These are phyloP conservation scores for Populus euphratica DNA, from an alignment of 345 rosid species.

Conservation along the genomic window DNA sequence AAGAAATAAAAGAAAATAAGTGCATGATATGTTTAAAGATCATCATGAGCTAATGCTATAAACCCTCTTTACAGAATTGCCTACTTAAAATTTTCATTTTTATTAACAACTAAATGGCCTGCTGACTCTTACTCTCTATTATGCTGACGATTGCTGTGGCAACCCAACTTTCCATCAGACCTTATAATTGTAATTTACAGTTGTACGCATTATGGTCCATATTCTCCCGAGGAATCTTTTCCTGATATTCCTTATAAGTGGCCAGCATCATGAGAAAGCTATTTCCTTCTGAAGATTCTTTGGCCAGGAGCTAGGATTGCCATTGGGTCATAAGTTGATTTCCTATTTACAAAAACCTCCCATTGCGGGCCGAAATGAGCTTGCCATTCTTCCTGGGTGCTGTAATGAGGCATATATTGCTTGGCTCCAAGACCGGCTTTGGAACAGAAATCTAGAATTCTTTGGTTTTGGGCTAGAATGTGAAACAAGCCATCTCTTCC, in stretches of 20 bases:
- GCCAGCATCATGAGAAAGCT: slow-evolving; percentile 25
- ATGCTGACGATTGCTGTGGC: slow-evolving; percentile 4
- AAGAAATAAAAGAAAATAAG: not conserved
- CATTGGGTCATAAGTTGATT: slow-evolving; percentile 69
- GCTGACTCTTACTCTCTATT: slow-evolving; percentile 6
- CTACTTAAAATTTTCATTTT: slow-evolving; percentile 8
- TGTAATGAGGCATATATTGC: slow-evolving; percentile 75
- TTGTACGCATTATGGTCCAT: slow-evolving; percentile 23
- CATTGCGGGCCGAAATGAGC: slow-evolving; percentile 70
- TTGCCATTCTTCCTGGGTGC: slow-evolving; percentile 67
- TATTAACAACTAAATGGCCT: slow-evolving; percentile 12
- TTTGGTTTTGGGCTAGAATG: slow-evolving; percentile 53
- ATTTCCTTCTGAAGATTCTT: slow-evolving; percentile 59
- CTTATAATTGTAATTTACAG: slow-evolving; percentile 30
- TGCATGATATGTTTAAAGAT: slow-evolving; percentile 9
- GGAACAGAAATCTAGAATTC: slow-evolving; percentile 49
- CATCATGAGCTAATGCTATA: not conserved
- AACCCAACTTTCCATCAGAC: slow-evolving; percentile 11
- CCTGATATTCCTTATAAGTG: slow-evolving; percentile 17
- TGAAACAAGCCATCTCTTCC: slow-evolving; percentile 53
- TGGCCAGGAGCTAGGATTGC: slow-evolving; percentile 89
- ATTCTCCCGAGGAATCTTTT: slow-evolving; percentile 8
- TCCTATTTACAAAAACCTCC: slow-evolving; percentile 62
- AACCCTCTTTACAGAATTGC: slow-evolving; percentile 8
- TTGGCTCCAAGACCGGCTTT: slow-evolving; percentile 43